Conservation (phyloP, 2,329 filamentous ascomycete species). For the Sclerotinia nivalis region DNA sequence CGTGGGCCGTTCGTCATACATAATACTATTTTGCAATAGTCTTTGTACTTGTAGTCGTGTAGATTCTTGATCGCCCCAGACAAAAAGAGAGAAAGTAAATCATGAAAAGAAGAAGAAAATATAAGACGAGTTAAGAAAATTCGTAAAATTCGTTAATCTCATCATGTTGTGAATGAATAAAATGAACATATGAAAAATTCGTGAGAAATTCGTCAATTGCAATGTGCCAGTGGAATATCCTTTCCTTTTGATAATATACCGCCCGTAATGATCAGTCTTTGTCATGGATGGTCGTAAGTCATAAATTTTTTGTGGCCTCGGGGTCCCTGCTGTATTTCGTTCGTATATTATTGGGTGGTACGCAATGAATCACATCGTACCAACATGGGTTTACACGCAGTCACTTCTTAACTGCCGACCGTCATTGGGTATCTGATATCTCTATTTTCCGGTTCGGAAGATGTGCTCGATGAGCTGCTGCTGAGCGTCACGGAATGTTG, state of each 20-base stretch:
- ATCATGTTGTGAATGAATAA: constrained; percentile 24
- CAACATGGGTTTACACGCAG: constrained; percentile 27
- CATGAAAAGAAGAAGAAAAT: constrained; percentile 14
- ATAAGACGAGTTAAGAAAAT: constrained; percentile 17
- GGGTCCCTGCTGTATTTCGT: constrained; percentile 10
- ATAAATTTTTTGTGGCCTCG: constrained; percentile 22
- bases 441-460: constrained; percentile 37
- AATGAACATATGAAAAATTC: constrained; percentile 1
- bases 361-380: background rate
- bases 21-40: constrained; percentile 31
- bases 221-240: background rate
- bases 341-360: background rate
- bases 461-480: constrained; percentile 42
- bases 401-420: constrained; percentile 36
- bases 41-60: background rate
- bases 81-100: background rate
- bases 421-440: constrained; percentile 30
- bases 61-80: constrained; percentile 1
- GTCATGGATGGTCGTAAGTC: constrained; percentile 20
- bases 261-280: constrained; percentile 10
- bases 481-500: constrained; percentile 41
- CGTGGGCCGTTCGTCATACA: constrained; percentile 29
- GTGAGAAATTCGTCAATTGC: constrained; percentile 17
- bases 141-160: constrained; percentile 20
- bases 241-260: constrained; percentile 17